Evolutionary conservation across 768 basidiomycete species (phyloP).

Genomic region (Xerocomus potaroensis): DNA sequence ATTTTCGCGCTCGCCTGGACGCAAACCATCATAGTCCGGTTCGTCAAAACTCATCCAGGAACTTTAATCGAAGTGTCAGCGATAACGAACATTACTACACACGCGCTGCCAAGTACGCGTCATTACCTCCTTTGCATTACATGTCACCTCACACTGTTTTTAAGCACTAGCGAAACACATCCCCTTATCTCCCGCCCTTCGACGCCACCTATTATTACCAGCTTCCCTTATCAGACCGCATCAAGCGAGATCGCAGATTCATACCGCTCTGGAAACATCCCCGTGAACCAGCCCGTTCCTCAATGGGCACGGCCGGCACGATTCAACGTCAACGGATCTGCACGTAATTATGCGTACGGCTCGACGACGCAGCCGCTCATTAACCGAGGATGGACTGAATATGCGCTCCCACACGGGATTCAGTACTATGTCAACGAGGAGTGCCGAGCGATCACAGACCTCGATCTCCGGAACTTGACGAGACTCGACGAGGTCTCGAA

Average conservation of each 20-base stretch:
- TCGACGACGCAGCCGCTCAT: constrained; percentile 21
- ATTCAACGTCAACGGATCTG: constrained; percentile 29
- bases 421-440: constrained; percentile 68
- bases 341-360: constrained; percentile 27
- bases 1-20: not conserved
- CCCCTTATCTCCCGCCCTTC: constrained; percentile 44
- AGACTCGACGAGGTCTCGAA: constrained; percentile 43
- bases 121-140: too few species aligned
- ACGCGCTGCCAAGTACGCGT: constrained; percentile 25
- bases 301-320: constrained; percentile 24
- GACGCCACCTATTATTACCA: constrained; percentile 28
- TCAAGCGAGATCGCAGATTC: constrained; percentile 24
- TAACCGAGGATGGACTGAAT: constrained; percentile 67
- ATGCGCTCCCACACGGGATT: constrained; percentile 67
- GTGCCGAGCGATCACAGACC: constrained; percentile 61
- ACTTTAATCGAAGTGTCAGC: constrained; percentile 17
- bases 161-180: constrained; percentile 42
- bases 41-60: constrained; percentile 14
- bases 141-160: not conserved
- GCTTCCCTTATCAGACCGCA: constrained; percentile 12
- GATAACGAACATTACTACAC: constrained; percentile 10
- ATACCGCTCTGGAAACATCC: constrained; percentile 18
- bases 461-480: constrained; percentile 54
- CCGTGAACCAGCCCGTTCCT: constrained; percentile 26
- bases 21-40: constrained; percentile 6